Evolutionary conservation across 2,329 filamentous ascomycete genomes (phyloP).

Genomic region (Colletotrichum neosansevieriae): DNA sequence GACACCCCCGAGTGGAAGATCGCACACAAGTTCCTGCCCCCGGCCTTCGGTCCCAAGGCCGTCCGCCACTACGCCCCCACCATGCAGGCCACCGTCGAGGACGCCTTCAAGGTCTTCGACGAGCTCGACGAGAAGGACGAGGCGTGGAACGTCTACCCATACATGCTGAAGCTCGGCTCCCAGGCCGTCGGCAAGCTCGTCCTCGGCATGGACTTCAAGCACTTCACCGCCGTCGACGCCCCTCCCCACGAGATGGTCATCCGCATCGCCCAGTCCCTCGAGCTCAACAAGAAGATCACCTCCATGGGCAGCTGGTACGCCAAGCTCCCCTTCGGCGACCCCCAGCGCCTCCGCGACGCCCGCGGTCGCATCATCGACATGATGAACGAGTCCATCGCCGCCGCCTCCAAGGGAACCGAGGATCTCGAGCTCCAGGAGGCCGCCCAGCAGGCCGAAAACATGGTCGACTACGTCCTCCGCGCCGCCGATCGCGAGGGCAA

Average conservation of each 20-base stretch:
- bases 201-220: slow-evolving; percentile 59
- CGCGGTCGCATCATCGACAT: slow-evolving; percentile 50
- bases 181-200: slow-evolving; percentile 60
- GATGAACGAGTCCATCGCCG: slow-evolving; percentile 53
- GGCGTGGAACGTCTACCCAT: slow-evolving; percentile 62
- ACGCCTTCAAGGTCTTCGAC: slow-evolving; percentile 63
- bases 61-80: slow-evolving; percentile 70
- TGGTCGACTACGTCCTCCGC: slow-evolving; percentile 64
- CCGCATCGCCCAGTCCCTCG: slow-evolving; percentile 62
- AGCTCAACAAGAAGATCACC: slow-evolving; percentile 70
- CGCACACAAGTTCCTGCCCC: slow-evolving; percentile 72
- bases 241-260: slow-evolving; percentile 64
- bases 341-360: slow-evolving; percentile 54
- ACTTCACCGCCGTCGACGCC: slow-evolving; percentile 58
- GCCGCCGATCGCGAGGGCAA: slow-evolving; percentile 67
- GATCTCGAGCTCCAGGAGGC: slow-evolving; percentile 61
- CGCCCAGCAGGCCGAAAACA: slow-evolving; percentile 60
- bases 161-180: slow-evolving; percentile 62
- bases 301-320: slow-evolving; percentile 68
- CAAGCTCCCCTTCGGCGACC: slow-evolving; percentile 68
- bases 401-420: slow-evolving; percentile 53
- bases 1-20: slow-evolving; percentile 61
- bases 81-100: slow-evolving; percentile 67
- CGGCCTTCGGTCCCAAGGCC: slow-evolving; percentile 69
- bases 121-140: slow-evolving; percentile 61